Evolutionary conservation across 2,329 filamentous ascomycete species (phyloP), one percentile per base, ranked within the genome.

Genomic region (Thelonectria discophora): DNA sequence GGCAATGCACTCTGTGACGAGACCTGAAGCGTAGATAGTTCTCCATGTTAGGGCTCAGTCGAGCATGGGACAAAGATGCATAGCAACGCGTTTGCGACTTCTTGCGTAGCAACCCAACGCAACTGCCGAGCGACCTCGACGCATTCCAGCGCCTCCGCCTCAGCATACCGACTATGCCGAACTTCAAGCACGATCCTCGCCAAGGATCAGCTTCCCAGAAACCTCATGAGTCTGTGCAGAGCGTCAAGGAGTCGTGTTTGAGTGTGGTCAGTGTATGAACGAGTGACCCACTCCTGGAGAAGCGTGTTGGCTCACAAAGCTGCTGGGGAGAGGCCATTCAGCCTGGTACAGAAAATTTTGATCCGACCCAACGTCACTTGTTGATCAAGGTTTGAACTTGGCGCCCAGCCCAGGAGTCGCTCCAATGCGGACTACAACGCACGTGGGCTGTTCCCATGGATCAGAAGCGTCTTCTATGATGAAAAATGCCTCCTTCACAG

Each of bases 261-360:
- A 49, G 55, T 51, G 47, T 40, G 47, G 47, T 57, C 47, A 45
- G 47, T 51, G 39, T 57, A 51, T 18, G n/a, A 49, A 20, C 27
- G 15, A 34, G 27, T 9, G 46, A 49, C 12, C 46, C n/a, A 49
- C 46, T 30, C 15, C 34, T 13, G 34, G 34, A 13, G 34, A 37
- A 37, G 11, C 15, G 34, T 37, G 11, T 37, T 37, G 34, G 34
- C 34, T 37, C 10, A 37, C 34, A 15, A 15, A 37, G 12, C 5
- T 13, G 34, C 34, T 15, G 15, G 34, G 34, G 34, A 37, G 34
- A 15, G 12, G 34, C 34, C 34, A 37, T 37, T 37, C 34, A 37
- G 34, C 34, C 34, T 37, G 34, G 34, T 12, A 37, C 15, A 15
- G 34, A 37, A 37, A 15, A 13, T 37, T 13, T 37, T 13, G 34